Evolutionary conservation across 257 asterid species (phyloP).

Genomic region (Solanum piurae): DNA sequence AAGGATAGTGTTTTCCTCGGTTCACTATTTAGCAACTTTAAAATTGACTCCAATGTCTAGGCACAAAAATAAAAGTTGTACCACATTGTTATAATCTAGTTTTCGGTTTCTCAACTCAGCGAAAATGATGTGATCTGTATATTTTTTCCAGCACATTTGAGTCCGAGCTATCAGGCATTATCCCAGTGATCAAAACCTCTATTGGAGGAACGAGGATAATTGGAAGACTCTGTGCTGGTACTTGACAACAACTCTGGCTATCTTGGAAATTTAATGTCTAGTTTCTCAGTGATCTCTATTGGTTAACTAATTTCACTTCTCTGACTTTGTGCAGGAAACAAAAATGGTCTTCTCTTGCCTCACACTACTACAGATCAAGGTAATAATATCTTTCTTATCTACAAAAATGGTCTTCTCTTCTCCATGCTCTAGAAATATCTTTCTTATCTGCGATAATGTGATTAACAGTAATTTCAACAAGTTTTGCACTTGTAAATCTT

Average conservation of each 20-base stretch:
- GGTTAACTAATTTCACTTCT: neutral
- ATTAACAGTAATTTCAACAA: neutral
- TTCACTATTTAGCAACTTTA: neutral
- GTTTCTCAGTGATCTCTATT: neutral
- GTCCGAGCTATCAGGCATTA: conserved; percentile 61
- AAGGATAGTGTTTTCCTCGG: neutral
- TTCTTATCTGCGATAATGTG: neutral
- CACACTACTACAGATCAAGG: conserved; percentile 97
- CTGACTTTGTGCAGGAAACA: conserved; percentile 47
- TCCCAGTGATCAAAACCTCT: conserved; percentile 87
- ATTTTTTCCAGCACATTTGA: conserved; percentile 61
- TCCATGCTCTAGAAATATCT: neutral
- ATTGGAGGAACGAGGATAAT: conserved; percentile 80
- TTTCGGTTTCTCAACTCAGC: neutral
- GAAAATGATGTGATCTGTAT: neutral
- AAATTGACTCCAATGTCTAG: neutral
- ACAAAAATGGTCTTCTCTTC: no score
- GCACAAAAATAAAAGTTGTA: neutral
- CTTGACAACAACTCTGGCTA: neutral
- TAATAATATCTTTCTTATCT: conserved; percentile 3
- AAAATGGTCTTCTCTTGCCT: conserved; percentile 89
- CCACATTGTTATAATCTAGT: neutral
- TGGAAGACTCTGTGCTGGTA: conserved; percentile 90
- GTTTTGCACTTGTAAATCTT: neutral
- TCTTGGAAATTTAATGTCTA: neutral